These are phyloP conservation scores for Ceratocystis cacaofunesta DNA, from an alignment of 2,329 filamentous ascomycete species.

Conservation along the genomic window DNA sequence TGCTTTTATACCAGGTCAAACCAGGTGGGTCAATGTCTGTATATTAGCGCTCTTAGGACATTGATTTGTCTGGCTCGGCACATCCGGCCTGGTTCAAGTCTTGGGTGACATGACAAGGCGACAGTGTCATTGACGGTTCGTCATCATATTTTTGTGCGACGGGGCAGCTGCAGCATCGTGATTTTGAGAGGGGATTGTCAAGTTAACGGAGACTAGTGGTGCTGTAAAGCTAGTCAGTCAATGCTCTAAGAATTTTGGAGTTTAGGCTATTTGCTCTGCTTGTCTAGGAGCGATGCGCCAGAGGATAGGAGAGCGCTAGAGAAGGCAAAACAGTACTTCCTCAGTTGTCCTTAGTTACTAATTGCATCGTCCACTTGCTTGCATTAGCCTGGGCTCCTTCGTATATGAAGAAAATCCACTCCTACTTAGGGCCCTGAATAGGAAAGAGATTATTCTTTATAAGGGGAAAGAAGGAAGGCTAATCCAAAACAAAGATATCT, in stretches of 20 bases:
- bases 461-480: not conserved
- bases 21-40: too few species aligned
- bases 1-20: not conserved
- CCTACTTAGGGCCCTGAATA: not conserved
- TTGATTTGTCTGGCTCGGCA: not conserved
- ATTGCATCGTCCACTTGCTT: not conserved
- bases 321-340: not conserved
- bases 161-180: too few species aligned
- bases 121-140: too few species aligned
- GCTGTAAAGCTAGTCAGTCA: too few species aligned
- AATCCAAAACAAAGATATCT: not conserved
- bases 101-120: too few species aligned
- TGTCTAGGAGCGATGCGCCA: not conserved
- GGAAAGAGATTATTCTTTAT: not conserved
- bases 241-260: too few species aligned
- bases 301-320: not conserved
- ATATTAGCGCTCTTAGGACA: not conserved
- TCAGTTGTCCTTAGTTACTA: not conserved
- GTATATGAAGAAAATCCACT: not conserved
- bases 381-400: slow-evolving; percentile 1
- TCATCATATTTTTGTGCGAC: too few species aligned
- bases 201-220: too few species aligned
- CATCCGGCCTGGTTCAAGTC: too few species aligned
- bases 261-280: too few species aligned
- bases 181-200: too few species aligned